Conservation (phyloP, 805 yeast species). For the Candida qinlingensis region DNA sequence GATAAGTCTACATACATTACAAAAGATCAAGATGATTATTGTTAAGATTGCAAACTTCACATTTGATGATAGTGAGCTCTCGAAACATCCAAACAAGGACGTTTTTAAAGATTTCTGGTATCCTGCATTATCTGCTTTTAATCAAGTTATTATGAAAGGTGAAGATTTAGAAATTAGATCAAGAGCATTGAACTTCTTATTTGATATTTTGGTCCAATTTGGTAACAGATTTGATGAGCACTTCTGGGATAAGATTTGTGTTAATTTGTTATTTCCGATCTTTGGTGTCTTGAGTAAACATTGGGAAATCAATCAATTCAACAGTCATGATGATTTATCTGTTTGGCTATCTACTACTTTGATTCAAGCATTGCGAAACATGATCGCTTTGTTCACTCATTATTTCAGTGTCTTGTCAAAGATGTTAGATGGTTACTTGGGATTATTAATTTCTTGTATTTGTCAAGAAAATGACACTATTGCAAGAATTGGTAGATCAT, state of each 20-base stretch:
- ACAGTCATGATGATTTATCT: constrained; percentile 76
- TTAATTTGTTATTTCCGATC: constrained; percentile 80
- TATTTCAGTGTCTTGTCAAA: constrained; percentile 73
- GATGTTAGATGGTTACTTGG: constrained; percentile 74
- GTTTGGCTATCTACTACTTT: constrained; percentile 97
- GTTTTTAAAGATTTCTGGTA: constrained; percentile 65
- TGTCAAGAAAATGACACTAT: constrained; percentile 97
- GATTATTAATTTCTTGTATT: constrained; percentile 76
- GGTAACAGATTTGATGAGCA: constrained; percentile 70
- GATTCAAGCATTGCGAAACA: constrained; percentile 88
- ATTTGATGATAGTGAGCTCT: constrained; percentile 22
- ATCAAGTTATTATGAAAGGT: constrained; percentile 87
- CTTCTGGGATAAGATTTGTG: constrained; percentile 82
- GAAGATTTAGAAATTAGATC: constrained; percentile 93
- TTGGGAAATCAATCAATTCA: constrained; percentile 65
- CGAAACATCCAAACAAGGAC: constrained; percentile 26
- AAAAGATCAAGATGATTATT: constrained; percentile 59
- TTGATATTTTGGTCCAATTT: constrained; percentile 71
- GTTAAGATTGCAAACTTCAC: constrained; percentile 48
- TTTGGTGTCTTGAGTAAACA: constrained; percentile 73
- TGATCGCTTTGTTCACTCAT: constrained; percentile 77
- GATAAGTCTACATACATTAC: constrained; percentile 74
- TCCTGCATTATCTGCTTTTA: constrained; percentile 80
- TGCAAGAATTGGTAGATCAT: constrained; percentile 88
- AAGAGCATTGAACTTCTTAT: constrained; percentile 74